Evolutionary conservation across 768 basidiomycete genomes (phyloP), one percentile per base, ranked within the genome.

Genomic region (Lactarius indigo): DNA sequence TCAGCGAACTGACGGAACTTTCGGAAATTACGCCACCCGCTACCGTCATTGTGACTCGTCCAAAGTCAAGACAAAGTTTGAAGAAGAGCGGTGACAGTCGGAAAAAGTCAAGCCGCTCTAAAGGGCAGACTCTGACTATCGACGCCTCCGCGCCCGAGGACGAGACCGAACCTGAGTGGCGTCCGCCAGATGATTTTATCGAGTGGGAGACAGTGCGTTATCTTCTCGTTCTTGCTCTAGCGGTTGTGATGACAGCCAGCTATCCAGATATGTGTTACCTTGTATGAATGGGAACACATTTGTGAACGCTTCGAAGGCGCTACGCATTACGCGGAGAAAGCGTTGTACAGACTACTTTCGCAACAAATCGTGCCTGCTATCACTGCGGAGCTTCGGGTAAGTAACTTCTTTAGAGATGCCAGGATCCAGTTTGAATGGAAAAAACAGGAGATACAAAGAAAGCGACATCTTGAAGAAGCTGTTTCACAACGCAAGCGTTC

Each of bases 401-500:
- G 83, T 76, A 1, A 6, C 33, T 39, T 8, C 2, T 33, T 52
- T 55, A 37, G 41, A 39, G 18, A 13, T 47, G 9, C 58, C 8
- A 52, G 17, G 26, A 54, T 37, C 41, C 17, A 9, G 37, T 33
- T 13, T 63, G 58, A 52, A 39, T n/a, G 20, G 59, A 54, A 37
- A 20, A 68, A 18, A 37, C 73, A 91, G 90, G 87, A 90, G 77
- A 77, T 81, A 35, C 84, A 88, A 72, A 82, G 80, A 41, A 86
- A 87, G 73, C 81, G 82, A 28, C 84, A 81, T 17, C 66, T 90
- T 59, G 89, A 92, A 68, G 89, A 91, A 69, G 90, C 91, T 2
- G 78, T 95, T 15, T 84, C 86, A 30, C 90, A 92, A 66, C 87
- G 95, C 66, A 97, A 98, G 75, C 89, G 95, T 28, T 96, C 94